A percentile compares a stretch with the other conserved stretches of the same genome.
These are phyloP conservation scores for Lactarius vividus DNA, from an alignment of 768 basidiomycete genomes.

Conservation along the genomic window DNA sequence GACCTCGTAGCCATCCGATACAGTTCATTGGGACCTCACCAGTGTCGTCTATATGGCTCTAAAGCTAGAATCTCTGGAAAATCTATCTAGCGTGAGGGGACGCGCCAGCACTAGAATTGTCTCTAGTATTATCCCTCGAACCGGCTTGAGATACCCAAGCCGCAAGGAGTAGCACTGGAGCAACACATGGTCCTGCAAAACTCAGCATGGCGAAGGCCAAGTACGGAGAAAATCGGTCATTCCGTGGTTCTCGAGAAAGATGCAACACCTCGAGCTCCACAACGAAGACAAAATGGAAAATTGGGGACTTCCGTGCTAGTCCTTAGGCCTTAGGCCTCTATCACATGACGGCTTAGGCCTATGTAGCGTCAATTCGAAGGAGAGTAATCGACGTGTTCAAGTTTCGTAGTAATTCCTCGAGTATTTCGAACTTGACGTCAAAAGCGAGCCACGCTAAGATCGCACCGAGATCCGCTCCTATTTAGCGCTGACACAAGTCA, in stretches of 20 bases:
- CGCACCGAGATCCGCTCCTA: neutral
- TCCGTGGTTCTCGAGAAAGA: neutral
- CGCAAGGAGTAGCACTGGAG: conserved; percentile 63
- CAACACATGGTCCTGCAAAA: conserved; percentile 65
- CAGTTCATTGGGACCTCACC: conserved; percentile 52
- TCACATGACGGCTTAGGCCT: conserved; percentile 46
- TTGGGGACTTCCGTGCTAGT: conserved; percentile 67
- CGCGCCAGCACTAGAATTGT: conserved; percentile 45
- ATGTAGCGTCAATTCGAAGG: conserved; percentile 28
- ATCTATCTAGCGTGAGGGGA: conserved; percentile 49
- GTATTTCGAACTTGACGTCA: neutral
- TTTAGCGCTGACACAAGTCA: neutral
- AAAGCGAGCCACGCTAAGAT: neutral
- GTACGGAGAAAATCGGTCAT: neutral
- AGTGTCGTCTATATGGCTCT: neutral
- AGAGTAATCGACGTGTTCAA: neutral
- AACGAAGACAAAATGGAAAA: conserved; percentile 71
- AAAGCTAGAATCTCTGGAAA: neutral
- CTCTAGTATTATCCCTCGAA: conserved; percentile 69
- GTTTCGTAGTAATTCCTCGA: too few relatives aligned
- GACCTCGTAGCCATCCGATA: conserved; percentile 66
- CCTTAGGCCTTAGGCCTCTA: conserved; percentile 60
- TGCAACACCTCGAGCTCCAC: conserved; percentile 46
- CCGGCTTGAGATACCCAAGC: conserved; percentile 65
- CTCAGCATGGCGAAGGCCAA: conserved; percentile 34